A percentile compares a stretch with the other conserved stretches of the same genome.
phyloP scores from a whole-genome alignment of 306 rosid species.

The Cucurbita ficifolia region DNA sequence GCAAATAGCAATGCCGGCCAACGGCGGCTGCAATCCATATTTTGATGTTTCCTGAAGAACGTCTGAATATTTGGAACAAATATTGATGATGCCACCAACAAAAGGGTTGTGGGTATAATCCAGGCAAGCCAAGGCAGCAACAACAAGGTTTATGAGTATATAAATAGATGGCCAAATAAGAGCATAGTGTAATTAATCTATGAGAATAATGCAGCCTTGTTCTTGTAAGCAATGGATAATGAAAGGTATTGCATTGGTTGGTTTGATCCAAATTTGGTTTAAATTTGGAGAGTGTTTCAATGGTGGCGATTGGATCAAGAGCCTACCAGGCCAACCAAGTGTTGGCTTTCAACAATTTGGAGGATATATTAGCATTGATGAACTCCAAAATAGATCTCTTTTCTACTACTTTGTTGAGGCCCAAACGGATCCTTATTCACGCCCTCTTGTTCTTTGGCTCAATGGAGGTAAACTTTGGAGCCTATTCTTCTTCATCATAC shows the following conservation, averaged over 20 bases:
- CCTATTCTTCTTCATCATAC: not conserved
- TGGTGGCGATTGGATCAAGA: not conserved
- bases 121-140: not conserved
- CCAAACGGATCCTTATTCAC: constrained; percentile 20
- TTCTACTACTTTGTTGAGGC: constrained; percentile 38
- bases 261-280: constrained; percentile 5
- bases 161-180: not conserved
- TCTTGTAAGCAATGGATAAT: not conserved
- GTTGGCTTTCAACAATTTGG: constrained; percentile 27
- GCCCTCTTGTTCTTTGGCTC: constrained; percentile 44
- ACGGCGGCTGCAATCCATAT: no score
- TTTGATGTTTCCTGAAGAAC: not conserved
- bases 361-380: constrained; percentile 23
- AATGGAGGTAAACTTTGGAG: constrained; percentile 32
- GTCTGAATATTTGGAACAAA: not conserved
- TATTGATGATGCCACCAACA: not conserved
- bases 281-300: not conserved
- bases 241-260: not conserved
- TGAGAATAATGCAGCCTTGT: not conserved
- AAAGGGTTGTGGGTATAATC: not conserved
- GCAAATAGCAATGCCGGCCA: no score
- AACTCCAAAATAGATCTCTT: constrained; percentile 17
- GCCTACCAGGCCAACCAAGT: constrained; percentile 27
- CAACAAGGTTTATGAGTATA: not conserved
- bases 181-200: not conserved